These are phyloP conservation scores for Sporothrix luriei DNA, from an alignment of 2,329 filamentous ascomycete species.

Conservation along the genomic window DNA sequence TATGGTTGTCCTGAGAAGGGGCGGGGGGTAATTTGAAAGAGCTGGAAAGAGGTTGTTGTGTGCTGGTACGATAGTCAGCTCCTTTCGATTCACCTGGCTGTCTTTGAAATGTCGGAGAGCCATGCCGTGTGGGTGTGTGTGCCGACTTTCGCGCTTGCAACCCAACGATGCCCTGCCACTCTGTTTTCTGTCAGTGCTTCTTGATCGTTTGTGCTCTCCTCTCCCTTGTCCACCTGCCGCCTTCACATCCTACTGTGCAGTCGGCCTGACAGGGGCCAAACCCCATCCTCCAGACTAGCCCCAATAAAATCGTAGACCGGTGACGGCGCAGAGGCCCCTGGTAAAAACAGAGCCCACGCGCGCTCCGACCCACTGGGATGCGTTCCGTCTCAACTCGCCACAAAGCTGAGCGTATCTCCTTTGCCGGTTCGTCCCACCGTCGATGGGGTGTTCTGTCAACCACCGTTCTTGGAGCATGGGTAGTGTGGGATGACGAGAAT, in stretches of 20 bases:
- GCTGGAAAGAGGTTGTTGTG: no score
- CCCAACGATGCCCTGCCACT: neutral
- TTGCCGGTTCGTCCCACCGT: slow-evolving; percentile 14
- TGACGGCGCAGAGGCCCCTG: slow-evolving; percentile 19
- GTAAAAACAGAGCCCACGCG: neutral
- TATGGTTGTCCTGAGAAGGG: neutral
- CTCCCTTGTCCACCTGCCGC: neutral
- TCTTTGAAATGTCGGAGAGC: neutral
- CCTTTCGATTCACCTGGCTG: neutral
- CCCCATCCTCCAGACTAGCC: slow-evolving; percentile 12
- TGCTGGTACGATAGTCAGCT: neutral
- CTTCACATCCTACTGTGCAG: neutral
- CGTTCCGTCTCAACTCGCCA: neutral
- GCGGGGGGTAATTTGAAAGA: neutral
- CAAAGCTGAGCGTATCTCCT: slow-evolving; percentile 11
- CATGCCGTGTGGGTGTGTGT: neutral
- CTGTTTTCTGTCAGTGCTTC: slow-evolving; percentile 1
- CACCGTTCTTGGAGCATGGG: neutral
- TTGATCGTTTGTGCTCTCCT: neutral
- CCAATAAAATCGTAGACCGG: neutral
- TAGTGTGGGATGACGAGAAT: neutral
- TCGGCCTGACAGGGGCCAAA: slow-evolving; percentile 4
- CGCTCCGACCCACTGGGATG: slow-evolving; percentile 31
- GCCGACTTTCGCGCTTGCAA: slow-evolving; percentile 19
- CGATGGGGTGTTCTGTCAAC: slow-evolving; percentile 3